Base-by-base conservation (phyloP, 192 early-diverging fungal species). In the Dimargaris verticillata region DNA sequence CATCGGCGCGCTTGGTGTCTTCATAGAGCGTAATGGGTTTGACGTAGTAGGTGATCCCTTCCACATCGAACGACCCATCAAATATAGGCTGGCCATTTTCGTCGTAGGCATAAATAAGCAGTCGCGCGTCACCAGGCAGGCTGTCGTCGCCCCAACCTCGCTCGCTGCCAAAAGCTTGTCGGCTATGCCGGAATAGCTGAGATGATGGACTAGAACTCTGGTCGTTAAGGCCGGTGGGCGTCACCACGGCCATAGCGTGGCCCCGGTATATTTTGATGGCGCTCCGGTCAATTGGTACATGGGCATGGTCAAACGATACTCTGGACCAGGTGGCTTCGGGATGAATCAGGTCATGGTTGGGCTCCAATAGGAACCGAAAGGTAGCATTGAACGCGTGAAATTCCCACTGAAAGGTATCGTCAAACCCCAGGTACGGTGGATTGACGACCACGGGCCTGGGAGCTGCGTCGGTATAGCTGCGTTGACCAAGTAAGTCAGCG, bases 331-430 rank as follows among this genome's bases (percentile, higher is more conserved):
- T 73, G 3, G 81, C 81, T 3, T 81, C 64, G 0, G 84, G 79
- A 64, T 88, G 84, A 50, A 88, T 64, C 44, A 88, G 61, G 63
- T 86, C 84, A 17, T 68, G 54, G 67, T 88, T 88, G 28, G 83
- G 84, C 62, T 80, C 76, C 25, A 88, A 68, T 45, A 86, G 63
- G 45, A 88, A 66, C 50, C 66, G 63, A 55, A 85, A 85, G 1
- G 84, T 84, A 25, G 72, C 73, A 65, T 85, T 84, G 73, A 71
- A 85, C 25, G 80, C 80, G 10, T 58, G 66, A 44, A 88, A 70
- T 28, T 74, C 63, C 3, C 86, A 44, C 44, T 80, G 75, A 48
- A 83, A 66, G 20, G 66, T 76, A 42, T 79, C 86, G 60, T 81
- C 70, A 2, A 63, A 38, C 7, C 17, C 22, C 5, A 55, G 26